These are phyloP conservation scores for Hygrophila difformis DNA, from an alignment of 257 asterid species.

Conservation along the genomic window DNA sequence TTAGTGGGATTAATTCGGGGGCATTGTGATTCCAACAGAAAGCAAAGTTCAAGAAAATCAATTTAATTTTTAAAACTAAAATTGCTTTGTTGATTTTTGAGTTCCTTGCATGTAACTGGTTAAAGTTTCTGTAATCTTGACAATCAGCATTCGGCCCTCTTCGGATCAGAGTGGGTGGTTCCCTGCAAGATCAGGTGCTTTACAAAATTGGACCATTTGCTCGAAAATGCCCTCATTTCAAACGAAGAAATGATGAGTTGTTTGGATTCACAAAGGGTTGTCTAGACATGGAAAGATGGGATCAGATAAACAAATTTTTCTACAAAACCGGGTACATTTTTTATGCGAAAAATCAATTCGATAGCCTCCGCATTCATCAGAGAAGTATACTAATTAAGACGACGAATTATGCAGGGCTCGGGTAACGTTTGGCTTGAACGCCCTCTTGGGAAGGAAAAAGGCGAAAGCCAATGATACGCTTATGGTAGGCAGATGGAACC, in stretches of 20 bases:
- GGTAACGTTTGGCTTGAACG: slow-evolving; percentile 69
- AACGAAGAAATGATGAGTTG: slow-evolving; percentile 17
- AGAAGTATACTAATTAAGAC: not conserved
- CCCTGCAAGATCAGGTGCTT: slow-evolving; percentile 60
- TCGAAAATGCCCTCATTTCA: slow-evolving; percentile 46
- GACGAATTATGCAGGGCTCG: slow-evolving; percentile 31
- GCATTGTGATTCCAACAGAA: no score
- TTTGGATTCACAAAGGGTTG: slow-evolving; percentile 65
- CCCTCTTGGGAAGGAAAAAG: slow-evolving; percentile 48
- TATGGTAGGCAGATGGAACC: slow-evolving; percentile 58
- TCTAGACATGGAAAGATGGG: slow-evolving; percentile 66
- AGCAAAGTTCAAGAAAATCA: no score
- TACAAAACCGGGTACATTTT: slow-evolving; percentile 40
- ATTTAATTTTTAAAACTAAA: no score
- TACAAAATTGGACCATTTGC: slow-evolving; percentile 39
- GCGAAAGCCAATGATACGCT: slow-evolving; percentile 17
- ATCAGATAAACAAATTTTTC: slow-evolving; percentile 43
- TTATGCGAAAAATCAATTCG: not conserved
- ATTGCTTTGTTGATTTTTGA: not conserved
- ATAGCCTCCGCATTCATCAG: not conserved
- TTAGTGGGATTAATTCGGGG: no score
- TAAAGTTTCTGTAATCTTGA: not conserved
- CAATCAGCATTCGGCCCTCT: slow-evolving; percentile 49
- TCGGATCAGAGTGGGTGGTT: slow-evolving; percentile 67
- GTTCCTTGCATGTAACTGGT: not conserved